Conservation (phyloP, 2,329 filamentous ascomycete species). For the Cordyceps sp. region DNA sequence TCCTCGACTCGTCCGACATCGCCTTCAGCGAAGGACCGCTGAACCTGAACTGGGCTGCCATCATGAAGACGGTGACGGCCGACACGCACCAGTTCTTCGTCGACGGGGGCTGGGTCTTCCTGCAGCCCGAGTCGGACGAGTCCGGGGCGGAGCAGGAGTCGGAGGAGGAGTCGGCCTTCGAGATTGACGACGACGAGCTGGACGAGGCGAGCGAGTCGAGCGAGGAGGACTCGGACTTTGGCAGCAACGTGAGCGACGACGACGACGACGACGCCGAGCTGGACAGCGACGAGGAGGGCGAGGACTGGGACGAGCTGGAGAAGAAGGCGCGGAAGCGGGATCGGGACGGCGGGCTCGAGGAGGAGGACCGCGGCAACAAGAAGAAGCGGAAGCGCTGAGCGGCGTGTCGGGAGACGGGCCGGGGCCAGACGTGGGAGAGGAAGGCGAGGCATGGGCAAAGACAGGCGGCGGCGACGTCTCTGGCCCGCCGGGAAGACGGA, state of each 20-base stretch:
- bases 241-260: conserved; percentile 72
- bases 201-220: conserved; percentile 62
- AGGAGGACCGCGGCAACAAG: conserved; percentile 57
- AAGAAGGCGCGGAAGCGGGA: conserved; percentile 80
- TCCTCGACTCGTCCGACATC: conserved; percentile 91
- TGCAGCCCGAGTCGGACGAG: conserved; percentile 74
- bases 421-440: too few species aligned
- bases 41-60: conserved; percentile 96
- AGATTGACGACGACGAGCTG: conserved; percentile 74
- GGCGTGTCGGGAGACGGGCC: too few species aligned
- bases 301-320: conserved; percentile 92
- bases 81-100: conserved; percentile 92
- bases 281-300: conserved; percentile 54
- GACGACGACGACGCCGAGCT: conserved; percentile 51
- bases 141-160: conserved; percentile 64
- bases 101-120: conserved; percentile 90
- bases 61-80: conserved; percentile 96
- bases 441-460: not conserved
- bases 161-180: conserved; percentile 83
- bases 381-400: conserved; percentile 21
- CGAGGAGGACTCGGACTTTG: conserved; percentile 82
- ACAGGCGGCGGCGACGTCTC: too few species aligned
- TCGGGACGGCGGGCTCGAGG: conserved; percentile 37
- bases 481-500: too few species aligned
- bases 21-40: conserved; percentile 86